phyloP scores from a whole-genome alignment of 345 rosid genomes.

The Noccaea bulbosa region DNA sequence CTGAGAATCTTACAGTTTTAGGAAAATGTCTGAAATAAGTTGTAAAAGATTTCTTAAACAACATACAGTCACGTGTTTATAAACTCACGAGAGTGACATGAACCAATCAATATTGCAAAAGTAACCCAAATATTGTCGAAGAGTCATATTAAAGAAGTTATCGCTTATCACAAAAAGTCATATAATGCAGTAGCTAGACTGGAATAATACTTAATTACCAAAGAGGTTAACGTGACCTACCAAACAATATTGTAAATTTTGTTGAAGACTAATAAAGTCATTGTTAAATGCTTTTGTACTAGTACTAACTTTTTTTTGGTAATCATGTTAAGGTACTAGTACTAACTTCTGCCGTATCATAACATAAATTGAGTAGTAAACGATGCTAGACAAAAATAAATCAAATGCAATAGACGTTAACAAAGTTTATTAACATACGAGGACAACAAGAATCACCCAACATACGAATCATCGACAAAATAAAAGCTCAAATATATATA shows the following conservation, averaged over 20 bases:
- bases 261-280: neutral
- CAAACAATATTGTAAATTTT: conserved; percentile 1
- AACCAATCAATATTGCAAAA: neutral
- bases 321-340: no score
- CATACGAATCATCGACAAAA: no score
- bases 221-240: conserved; percentile 2
- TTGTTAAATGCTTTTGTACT: neutral
- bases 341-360: neutral
- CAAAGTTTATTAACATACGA: neutral
- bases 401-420: neutral
- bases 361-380: neutral
- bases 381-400: neutral
- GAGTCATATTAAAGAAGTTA: neutral
- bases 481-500: no score
- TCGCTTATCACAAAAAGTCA: neutral
- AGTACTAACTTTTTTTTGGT: neutral
- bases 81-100: neutral
- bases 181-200: neutral
- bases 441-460: conserved; percentile 6
- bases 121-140: neutral
- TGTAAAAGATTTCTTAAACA: neutral
- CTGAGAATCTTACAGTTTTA: no score
- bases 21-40: neutral
- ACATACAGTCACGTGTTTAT: neutral
- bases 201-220: neutral